Conservation (phyloP, 2,329 filamentous ascomycete genomes). For the Neurospora sp. region DNA sequence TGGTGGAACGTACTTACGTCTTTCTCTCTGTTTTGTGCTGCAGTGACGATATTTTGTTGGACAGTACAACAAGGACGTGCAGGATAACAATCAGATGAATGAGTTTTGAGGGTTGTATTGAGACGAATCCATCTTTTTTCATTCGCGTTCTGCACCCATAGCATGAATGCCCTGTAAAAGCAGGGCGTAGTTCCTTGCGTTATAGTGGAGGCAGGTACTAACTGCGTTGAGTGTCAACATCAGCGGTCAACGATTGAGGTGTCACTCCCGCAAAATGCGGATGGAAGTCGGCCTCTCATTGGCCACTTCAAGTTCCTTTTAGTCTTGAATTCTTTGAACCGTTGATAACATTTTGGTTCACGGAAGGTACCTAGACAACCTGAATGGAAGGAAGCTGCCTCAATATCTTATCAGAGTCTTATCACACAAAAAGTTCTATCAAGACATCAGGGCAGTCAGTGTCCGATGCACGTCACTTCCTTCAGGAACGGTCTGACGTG, state of each 20-base stretch:
- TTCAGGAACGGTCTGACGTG: background rate
- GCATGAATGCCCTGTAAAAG: background rate
- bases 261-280: slow-evolving; percentile 9
- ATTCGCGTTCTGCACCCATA: background rate
- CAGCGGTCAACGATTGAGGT: slow-evolving; percentile 8
- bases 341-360: background rate
- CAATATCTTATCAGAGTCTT: background rate
- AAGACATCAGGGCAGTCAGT: too few relatives aligned
- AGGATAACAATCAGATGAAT: background rate
- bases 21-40: background rate
- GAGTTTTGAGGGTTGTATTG: background rate
- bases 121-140: background rate
- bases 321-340: background rate
- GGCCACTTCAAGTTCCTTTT: slow-evolving; percentile 1
- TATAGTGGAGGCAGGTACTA: background rate
- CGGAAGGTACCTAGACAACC: background rate
- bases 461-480: background rate
- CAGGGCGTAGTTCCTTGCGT: background rate
- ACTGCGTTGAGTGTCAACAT: background rate
- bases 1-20: background rate
- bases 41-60: background rate
- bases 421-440: background rate
- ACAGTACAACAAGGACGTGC: too few relatives aligned
- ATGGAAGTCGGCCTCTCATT: slow-evolving; percentile 5
- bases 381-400: background rate